phyloP scores from a whole-genome alignment of 208 protist genomes.

The Trypanosoma congolense region DNA sequence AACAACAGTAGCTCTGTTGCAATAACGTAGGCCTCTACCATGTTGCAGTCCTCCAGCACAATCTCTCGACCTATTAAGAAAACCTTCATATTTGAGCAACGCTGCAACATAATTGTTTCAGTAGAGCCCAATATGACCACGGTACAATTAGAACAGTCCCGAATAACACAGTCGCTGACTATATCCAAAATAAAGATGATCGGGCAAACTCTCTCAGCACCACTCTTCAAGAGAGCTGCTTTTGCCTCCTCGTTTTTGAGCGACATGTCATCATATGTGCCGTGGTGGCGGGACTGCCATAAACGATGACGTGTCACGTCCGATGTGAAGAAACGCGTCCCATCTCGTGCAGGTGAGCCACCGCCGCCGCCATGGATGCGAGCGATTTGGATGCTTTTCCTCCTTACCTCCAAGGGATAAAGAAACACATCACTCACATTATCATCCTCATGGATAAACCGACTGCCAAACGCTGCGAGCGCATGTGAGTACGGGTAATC shows the following conservation, averaged over 20 bases:
- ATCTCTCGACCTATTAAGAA: conserved; percentile 47
- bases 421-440: conserved; percentile 37
- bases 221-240: not conserved
- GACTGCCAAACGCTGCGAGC: conserved; percentile 34
- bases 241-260: not conserved
- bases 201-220: conserved; percentile 19
- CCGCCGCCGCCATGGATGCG: conserved; percentile 44
- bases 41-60: conserved; percentile 35
- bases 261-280: not conserved
- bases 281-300: not conserved
- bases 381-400: conserved; percentile 45
- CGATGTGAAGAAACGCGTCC: not conserved
- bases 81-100: conserved; percentile 50
- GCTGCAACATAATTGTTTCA: conserved; percentile 34
- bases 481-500: conserved; percentile 68
- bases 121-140: conserved; percentile 55
- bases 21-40: conserved; percentile 36
- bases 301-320: conserved; percentile 9
- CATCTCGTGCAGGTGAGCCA: not conserved
- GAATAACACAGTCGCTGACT: conserved; percentile 56
- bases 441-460: conserved; percentile 58
- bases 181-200: conserved; percentile 66
- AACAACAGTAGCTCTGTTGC: conserved; percentile 51
- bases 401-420: conserved; percentile 47
- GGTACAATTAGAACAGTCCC: conserved; percentile 67